Conservation (phyloP, 441 rosid species). For the Pelargonium fulgidum region DNA sequence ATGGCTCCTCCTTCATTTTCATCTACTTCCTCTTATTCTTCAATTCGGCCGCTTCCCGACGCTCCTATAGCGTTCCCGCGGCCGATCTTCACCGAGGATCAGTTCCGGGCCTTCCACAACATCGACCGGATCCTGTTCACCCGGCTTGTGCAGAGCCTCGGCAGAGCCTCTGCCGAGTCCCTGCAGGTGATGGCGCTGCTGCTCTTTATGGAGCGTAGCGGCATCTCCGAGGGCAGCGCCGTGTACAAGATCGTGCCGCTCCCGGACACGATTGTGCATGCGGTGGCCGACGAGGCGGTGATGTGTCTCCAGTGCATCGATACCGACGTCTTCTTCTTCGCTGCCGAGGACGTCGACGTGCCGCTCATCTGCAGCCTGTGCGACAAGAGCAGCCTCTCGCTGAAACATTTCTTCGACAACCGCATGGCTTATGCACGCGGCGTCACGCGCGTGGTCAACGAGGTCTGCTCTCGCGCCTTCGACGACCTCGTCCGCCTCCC, state of each 20-base stretch:
- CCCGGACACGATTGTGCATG: background rate
- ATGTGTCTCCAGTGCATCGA: background rate
- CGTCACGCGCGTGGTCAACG: background rate
- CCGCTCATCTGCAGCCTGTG: background rate
- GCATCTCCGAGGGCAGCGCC: background rate
- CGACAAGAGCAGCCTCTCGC: background rate
- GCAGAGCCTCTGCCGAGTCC: background rate
- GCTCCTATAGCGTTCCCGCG: no score
- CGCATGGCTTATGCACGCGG: background rate
- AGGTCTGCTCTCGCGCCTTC: background rate
- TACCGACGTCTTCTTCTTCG: background rate
- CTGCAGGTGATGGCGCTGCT: constrained; percentile 3
- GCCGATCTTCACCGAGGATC: background rate
- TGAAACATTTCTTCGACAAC: background rate
- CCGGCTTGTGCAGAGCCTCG: background rate
- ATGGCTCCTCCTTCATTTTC: no score
- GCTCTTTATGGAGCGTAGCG: constrained; percentile 4
- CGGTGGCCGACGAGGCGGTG: background rate
- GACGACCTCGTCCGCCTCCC: background rate
- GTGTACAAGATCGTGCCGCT: background rate
- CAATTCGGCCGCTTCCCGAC: no score
- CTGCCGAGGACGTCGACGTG: background rate
- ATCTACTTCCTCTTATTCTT: no score
- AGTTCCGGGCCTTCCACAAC: background rate
- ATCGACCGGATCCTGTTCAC: constrained; percentile 1